Evolutionary conservation across 768 basidiomycete genomes (phyloP).

Genomic region (Russula virescens): DNA sequence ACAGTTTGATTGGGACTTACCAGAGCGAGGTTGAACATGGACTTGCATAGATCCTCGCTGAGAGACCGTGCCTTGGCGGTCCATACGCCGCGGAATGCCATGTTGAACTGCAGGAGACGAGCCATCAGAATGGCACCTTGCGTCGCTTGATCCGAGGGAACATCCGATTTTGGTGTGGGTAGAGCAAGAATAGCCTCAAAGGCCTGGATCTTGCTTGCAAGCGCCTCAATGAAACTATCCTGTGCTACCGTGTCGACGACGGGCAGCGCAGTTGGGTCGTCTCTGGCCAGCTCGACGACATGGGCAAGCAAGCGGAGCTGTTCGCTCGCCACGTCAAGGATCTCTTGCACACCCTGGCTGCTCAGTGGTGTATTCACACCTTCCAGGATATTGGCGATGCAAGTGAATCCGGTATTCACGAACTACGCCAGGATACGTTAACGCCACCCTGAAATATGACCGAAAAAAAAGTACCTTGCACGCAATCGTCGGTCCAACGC

Average conservation of each 20-base stretch:
- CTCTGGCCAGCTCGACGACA: slow-evolving; percentile 60
- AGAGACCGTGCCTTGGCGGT: slow-evolving; percentile 44
- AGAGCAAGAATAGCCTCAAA: slow-evolving; percentile 30
- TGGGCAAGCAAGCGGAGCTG: slow-evolving; percentile 63
- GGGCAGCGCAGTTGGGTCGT: slow-evolving; percentile 38
- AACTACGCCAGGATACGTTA: slow-evolving; percentile 41
- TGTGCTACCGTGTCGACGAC: slow-evolving; percentile 49
- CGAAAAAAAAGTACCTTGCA: slow-evolving; percentile 50
- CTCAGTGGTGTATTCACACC: slow-evolving; percentile 26
- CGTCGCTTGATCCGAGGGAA: slow-evolving; percentile 25
- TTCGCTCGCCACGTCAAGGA: slow-evolving; percentile 46
- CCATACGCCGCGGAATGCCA: slow-evolving; percentile 61
- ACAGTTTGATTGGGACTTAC: slow-evolving; percentile 11
- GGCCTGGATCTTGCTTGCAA: slow-evolving; percentile 43
- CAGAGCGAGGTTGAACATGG: slow-evolving; percentile 37
- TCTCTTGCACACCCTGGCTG: slow-evolving; percentile 28
- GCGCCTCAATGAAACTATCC: slow-evolving; percentile 48
- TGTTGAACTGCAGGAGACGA: slow-evolving; percentile 65
- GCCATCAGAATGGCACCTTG: slow-evolving; percentile 51
- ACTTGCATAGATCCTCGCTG: slow-evolving; percentile 37
- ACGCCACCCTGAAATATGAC: neutral
- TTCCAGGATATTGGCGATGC: slow-evolving; percentile 53
- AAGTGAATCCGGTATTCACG: slow-evolving; percentile 65
- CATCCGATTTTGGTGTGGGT: slow-evolving; percentile 23
- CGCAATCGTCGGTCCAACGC: slow-evolving; percentile 59